These are phyloP conservation scores for Fusarium piperis DNA, from an alignment of 2,329 filamentous ascomycete species.

Conservation along the genomic window DNA sequence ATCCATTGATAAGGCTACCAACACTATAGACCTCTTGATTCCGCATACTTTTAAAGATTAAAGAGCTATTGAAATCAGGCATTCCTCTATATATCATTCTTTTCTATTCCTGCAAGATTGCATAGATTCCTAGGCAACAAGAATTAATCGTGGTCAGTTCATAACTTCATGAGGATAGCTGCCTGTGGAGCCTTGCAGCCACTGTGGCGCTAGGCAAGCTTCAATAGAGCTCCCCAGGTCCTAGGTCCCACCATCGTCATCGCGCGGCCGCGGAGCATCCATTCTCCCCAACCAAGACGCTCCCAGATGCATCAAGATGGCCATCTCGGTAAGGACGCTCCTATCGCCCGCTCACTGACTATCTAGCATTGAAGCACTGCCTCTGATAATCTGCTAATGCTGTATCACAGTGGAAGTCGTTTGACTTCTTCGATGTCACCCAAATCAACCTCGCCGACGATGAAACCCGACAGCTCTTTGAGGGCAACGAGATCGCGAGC, in stretches of 20 bases:
- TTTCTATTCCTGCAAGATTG: background rate
- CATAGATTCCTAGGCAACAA: background rate
- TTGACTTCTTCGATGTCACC: slow-evolving; percentile 98
- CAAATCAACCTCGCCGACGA: slow-evolving; percentile 83
- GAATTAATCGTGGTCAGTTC: background rate
- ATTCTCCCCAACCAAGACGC: slow-evolving; percentile 33
- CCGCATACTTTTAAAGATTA: background rate
- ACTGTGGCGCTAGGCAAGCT: slow-evolving; percentile 41
- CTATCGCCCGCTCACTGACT: background rate
- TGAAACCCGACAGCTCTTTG: slow-evolving; percentile 81
- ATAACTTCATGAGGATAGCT: background rate
- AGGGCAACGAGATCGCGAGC: slow-evolving; percentile 83
- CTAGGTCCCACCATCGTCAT: slow-evolving; percentile 47
- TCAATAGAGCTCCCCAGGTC: slow-evolving; percentile 39
- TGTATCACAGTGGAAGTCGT: slow-evolving; percentile 86
- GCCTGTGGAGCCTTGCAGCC: slow-evolving; percentile 27
- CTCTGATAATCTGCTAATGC: slow-evolving; percentile 7
- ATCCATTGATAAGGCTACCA: background rate
- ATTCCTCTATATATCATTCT: background rate
- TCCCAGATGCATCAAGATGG: slow-evolving; percentile 47
- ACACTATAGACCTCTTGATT: background rate
- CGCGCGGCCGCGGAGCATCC: slow-evolving; percentile 32
- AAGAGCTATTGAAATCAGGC: background rate
- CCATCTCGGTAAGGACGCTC: slow-evolving; percentile 45
- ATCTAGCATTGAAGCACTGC: rapidly evolving